Conservation (phyloP, 345 rosid species). For the Syzygium aqueum region DNA sequence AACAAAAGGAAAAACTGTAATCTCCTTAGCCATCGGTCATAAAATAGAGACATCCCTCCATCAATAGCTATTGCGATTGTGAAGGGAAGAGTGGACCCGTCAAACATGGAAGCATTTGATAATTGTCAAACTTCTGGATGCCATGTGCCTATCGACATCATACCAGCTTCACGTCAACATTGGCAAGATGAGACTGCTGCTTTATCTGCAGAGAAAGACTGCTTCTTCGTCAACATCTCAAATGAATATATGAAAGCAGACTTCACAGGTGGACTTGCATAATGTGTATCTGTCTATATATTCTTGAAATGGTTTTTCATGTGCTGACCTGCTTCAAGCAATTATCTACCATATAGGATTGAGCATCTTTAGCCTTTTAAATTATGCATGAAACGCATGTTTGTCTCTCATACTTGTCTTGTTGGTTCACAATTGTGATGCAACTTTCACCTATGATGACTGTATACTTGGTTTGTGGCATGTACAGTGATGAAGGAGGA, state of each 20-base stretch:
- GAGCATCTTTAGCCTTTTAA: background rate
- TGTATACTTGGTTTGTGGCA: background rate
- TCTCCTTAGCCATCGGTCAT: background rate
- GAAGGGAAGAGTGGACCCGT: constrained; percentile 62
- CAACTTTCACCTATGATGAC: background rate
- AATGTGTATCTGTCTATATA: background rate
- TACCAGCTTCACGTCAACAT: constrained; percentile 4
- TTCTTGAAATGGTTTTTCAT: background rate
- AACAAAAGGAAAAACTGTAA: background rate
- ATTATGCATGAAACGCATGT: background rate
- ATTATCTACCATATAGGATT: background rate
- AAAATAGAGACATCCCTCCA: constrained; percentile 56
- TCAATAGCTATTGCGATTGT: constrained; percentile 72
- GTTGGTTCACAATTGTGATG: background rate
- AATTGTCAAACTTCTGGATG: constrained; percentile 10
- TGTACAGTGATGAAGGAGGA: constrained; percentile 14
- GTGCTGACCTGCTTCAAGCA: background rate
- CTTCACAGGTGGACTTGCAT: background rate
- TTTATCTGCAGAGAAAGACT: background rate
- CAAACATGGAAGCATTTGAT: constrained; percentile 61
- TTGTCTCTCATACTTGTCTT: background rate
- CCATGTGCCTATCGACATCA: background rate
- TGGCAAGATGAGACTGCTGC: constrained; percentile 12
- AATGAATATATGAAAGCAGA: background rate
- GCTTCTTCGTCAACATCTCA: background rate